These are phyloP conservation scores for Eremothecium gossypii DNA, from an alignment of 1,139 yeast species.

Conservation along the genomic window DNA sequence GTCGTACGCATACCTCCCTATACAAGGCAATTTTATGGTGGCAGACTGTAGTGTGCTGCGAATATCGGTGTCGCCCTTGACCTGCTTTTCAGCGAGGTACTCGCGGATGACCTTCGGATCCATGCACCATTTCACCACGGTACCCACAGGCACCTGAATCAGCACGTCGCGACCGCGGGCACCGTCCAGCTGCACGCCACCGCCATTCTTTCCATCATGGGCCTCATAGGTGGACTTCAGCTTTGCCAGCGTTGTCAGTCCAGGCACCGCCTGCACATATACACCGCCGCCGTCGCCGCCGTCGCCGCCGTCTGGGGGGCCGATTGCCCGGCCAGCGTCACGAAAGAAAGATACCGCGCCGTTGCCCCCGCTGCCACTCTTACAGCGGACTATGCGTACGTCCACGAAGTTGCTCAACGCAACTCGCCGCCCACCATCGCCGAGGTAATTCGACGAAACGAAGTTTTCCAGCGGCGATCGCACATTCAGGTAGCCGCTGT, in stretches of 20 bases:
- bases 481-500: slow-evolving; percentile 25
- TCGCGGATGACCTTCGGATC: slow-evolving; percentile 46
- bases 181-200: slow-evolving; percentile 74
- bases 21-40: slow-evolving; percentile 19
- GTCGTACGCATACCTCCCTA: slow-evolving; percentile 19
- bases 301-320: slow-evolving; percentile 98
- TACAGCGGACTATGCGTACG: slow-evolving; percentile 55
- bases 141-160: slow-evolving; percentile 86
- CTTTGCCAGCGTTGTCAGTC: slow-evolving; percentile 60
- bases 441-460: slow-evolving; percentile 29
- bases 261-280: slow-evolving; percentile 70
- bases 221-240: slow-evolving; percentile 63
- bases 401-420: slow-evolving; percentile 40
- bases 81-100: slow-evolving; percentile 11
- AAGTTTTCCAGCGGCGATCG: slow-evolving; percentile 33
- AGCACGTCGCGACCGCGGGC: slow-evolving; percentile 68
- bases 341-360: slow-evolving; percentile 81
- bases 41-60: slow-evolving; percentile 15
- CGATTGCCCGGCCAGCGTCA: slow-evolving; percentile 74
- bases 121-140: slow-evolving; percentile 78
- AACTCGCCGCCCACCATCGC: slow-evolving; percentile 34
- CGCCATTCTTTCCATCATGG: slow-evolving; percentile 62
- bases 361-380: slow-evolving; percentile 80
- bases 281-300: slow-evolving; percentile 92
- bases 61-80: slow-evolving; percentile 9